Conservation (phyloP, 1,139 yeast species). For the Suhomyces kunorum region DNA sequence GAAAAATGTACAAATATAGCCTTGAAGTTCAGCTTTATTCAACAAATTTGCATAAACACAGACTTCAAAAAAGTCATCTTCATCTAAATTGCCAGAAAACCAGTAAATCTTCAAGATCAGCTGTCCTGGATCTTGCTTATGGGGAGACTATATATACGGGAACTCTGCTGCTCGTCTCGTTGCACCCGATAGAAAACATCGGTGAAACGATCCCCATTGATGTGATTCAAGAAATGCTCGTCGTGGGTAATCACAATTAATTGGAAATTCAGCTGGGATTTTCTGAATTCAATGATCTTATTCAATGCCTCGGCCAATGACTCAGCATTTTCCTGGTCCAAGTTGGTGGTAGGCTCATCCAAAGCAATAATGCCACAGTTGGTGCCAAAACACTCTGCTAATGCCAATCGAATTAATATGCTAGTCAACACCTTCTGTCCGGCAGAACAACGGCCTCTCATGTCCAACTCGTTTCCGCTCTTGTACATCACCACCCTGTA, state of each 20-base stretch:
- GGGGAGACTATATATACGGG: constrained; percentile 59
- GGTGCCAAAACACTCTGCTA: constrained; percentile 94
- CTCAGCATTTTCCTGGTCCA: constrained; percentile 87
- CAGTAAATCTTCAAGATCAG: too few relatives aligned
- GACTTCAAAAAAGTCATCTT: too few relatives aligned
- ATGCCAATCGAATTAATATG: constrained; percentile 83
- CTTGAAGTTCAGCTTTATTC: too few relatives aligned
- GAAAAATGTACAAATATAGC: background rate
- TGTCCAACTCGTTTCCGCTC: constrained; percentile 87
- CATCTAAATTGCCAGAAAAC: too few relatives aligned
- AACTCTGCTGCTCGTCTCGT: constrained; percentile 78
- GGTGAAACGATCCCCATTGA: constrained; percentile 84
- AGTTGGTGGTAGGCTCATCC: constrained; percentile 97
- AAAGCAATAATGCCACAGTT: constrained; percentile 94
- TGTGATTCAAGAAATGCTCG: constrained; percentile 81
- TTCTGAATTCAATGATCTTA: constrained; percentile 72
- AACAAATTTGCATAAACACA: too few relatives aligned
- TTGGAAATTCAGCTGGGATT: constrained; percentile 84
- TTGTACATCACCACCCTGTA: constrained; percentile 95
- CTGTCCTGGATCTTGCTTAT: constrained; percentile 40
- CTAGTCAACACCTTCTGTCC: constrained; percentile 97
- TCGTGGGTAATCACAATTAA: constrained; percentile 94
- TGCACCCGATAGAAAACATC: constrained; percentile 83
- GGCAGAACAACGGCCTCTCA: constrained; percentile 98
- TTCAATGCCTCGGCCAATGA: constrained; percentile 82